Evolutionary conservation across 306 rosid genomes (phyloP), one percentile per base, ranked within the genome.

Genomic region (Castanea mollissima): DNA sequence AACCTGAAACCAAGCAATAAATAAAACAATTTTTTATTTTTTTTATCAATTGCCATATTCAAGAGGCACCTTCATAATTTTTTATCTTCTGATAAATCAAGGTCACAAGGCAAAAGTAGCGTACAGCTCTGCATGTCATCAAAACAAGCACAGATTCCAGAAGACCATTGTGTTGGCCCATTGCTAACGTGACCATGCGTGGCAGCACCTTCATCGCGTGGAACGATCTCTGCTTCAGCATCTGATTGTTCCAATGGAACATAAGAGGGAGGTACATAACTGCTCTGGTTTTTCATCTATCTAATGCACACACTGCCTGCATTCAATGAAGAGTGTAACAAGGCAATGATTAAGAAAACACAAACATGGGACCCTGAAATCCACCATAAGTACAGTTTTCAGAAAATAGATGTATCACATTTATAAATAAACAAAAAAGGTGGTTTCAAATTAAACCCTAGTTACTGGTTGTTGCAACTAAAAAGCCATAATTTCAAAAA

Each of bases 71-170:
- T 89, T 83, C 75, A 76, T 73, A 84, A 82, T 77, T 72, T 25
- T 25, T 87, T 90, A 84, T 49, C 82, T 79, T 79, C 79, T 73
- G 90, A 82, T 85, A 94, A 94, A 92, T 84, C 88, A 89, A 84
- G 90, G 86, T 81, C 87, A 92, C 88, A 94, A 82, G 85, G 88
- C 92, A 94, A 89, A 87, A 90, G 90, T 90, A 88, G 97, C 98
- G 76, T 94, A 94, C 98, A 94, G 92, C 97, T 94, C 89, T 85
- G 98, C 87, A 82, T 82, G 86, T 94, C 98, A 86, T 94, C 98
- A 86, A 86, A 94, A 79, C 98, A 94, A 38, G 98, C 98, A 81
- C 98, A 94, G 52, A 94, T 92, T 85, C 98, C 98, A 69, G 98
- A 94, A 44, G 98, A 94, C 98, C 98, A 94, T 65, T 88, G 97